Base-by-base conservation (phyloP, 164 flowering plant species). In the Macadamia integrifolia region DNA sequence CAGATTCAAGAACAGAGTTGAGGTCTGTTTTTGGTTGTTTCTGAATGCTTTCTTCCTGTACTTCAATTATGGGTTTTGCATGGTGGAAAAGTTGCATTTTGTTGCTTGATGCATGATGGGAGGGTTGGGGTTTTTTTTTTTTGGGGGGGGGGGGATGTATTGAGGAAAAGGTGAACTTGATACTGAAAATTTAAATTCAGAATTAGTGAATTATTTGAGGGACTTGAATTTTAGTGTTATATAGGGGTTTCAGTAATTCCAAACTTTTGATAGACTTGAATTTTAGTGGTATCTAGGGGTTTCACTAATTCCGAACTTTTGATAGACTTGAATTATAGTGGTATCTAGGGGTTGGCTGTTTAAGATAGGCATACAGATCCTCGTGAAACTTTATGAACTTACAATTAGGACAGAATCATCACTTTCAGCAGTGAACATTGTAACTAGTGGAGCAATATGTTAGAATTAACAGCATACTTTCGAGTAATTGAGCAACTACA, bases 101-200 rank as follows among this genome's bases (percentile, higher is more conserved):
- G 42, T 15, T 66, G 29, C 29, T 50, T 55, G 60, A 53, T 66
- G 9, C 57, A 55, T 35, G 28, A 44, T 48, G 68, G 61, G 30
- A 42, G 6, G 23, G 23, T 23, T 23, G 23, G 23, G 23, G 23
- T 23, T 23, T 23, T 23, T 23, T 23, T 23, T 23, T 23, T 66
- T 56, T n/a, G n/a, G n/a, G n/a, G n/a, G n/a, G n/a, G n/a, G 18
- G 32, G 50, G n/a, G 46, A 58, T 3, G 13, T 58, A 58, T 23
- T n/a, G 2, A 44, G 40, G 40, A 46, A 63, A 46, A 23, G 18
- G 32, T 48, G 5, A 1, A 23, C 9, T 67, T 57, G n/a, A 1
- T 46, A 18, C 31, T 60, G 28, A 59, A 48, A 17, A 17, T 60
- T 48, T 17, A 23, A 31, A 48, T 40, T 56, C 56, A 48, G 46